A percentile compares a stretch with the other conserved stretches of the same genome.
phyloP scores from a whole-genome alignment of 257 asterid genomes.

The Solanum rostratum region DNA sequence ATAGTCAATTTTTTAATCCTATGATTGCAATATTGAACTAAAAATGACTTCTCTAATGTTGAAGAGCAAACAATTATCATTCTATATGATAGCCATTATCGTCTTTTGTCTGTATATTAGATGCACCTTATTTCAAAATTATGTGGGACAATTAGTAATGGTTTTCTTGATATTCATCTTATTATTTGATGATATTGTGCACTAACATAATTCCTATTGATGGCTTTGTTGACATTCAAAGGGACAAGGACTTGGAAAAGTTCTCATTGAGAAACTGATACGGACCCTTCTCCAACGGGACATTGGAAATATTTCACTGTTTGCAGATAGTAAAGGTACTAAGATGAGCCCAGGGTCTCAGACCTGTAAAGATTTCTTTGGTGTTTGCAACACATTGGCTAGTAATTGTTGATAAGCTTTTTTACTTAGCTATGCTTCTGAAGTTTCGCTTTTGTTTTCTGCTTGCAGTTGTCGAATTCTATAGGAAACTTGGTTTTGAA shows the following conservation, averaged over 20 bases:
- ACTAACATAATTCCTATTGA: background rate
- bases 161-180: background rate
- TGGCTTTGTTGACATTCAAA: slow-evolving; percentile 6
- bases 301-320: slow-evolving; percentile 84
- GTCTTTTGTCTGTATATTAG: background rate
- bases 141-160: background rate
- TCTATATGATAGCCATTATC: background rate
- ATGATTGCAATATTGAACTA: background rate
- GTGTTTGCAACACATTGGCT: background rate
- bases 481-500: slow-evolving; percentile 69
- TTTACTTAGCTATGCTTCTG: background rate
- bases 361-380: background rate
- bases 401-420: background rate
- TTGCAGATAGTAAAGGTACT: slow-evolving; percentile 91
- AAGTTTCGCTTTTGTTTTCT: background rate
- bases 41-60: background rate
- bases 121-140: background rate
- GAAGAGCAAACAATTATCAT: background rate
- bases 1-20: background rate
- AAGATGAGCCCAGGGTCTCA: background rate
- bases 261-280: slow-evolving; percentile 78
- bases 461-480: slow-evolving; percentile 87
- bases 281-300: slow-evolving; percentile 76
- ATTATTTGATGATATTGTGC: background rate
- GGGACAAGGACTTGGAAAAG: slow-evolving; percentile 98